Evolutionary conservation across 192 early-diverging fungal genomes (phyloP).

Genomic region (Gorgonomyces haynaldii): DNA sequence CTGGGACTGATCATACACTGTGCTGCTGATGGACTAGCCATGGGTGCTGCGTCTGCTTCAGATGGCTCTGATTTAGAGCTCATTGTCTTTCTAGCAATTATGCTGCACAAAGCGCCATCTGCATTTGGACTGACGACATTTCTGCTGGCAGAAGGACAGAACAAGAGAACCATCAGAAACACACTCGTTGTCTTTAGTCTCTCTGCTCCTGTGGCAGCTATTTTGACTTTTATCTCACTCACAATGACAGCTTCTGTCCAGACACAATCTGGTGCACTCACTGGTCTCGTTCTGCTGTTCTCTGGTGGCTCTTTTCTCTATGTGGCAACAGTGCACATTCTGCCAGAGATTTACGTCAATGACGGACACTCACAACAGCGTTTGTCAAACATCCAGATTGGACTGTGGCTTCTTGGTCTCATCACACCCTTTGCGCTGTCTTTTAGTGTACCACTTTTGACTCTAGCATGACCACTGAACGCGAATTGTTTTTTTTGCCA

Average conservation of each 20-base stretch:
- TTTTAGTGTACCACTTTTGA: conserved; percentile 14
- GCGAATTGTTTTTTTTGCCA: no score
- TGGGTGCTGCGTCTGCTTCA: conserved; percentile 64
- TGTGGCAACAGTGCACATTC: conserved; percentile 76
- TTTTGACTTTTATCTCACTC: conserved; percentile 40
- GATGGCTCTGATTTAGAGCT: conserved; percentile 30
- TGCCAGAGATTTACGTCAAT: conserved; percentile 47
- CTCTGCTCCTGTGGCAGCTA: conserved; percentile 73
- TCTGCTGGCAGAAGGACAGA: conserved; percentile 63
- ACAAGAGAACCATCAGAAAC: conserved; percentile 29
- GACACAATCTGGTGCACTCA: conserved; percentile 38
- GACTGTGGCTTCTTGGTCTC: conserved; percentile 14
- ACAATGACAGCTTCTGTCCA: conserved; percentile 16
- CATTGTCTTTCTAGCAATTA: conserved; percentile 87
- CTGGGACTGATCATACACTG: conserved; percentile 95
- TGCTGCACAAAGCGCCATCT: conserved; percentile 92
- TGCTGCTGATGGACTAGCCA: conserved; percentile 86
- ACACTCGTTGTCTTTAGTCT: conserved; percentile 71
- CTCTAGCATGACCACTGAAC: background rate
- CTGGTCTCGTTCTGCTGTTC: conserved; percentile 73
- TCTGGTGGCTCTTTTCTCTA: conserved; percentile 79
- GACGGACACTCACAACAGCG: conserved; percentile 7
- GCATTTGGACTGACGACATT: conserved; percentile 84
- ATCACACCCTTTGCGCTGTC: conserved; percentile 18
- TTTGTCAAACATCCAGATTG: conserved; percentile 11